Percentiles rank a stretch among this genome's conserved stretches.
Evolutionary conservation across 129 eudicot species (phyloP).

Genomic region (Escallonia rubra): DNA sequence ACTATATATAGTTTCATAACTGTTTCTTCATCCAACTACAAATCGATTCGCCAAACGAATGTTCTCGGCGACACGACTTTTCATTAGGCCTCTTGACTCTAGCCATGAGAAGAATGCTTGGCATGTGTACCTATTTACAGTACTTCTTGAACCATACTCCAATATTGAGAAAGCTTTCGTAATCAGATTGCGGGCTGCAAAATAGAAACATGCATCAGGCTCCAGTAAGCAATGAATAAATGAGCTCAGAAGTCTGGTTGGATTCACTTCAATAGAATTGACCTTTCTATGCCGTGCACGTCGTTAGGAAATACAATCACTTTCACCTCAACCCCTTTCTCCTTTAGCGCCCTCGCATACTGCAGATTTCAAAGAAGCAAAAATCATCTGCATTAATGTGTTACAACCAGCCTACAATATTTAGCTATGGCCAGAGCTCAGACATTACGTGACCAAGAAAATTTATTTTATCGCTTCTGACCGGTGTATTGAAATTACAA

Average conservation of each 20-base stretch:
- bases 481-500: not conserved
- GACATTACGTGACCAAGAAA: too few species aligned
- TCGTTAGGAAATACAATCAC: conserved; percentile 81
- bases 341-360: conserved; percentile 86
- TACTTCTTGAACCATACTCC: conserved; percentile 96
- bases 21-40: too few species aligned
- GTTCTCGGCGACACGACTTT: too few species aligned
- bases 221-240: not conserved
- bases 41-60: too few species aligned
- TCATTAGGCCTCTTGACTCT: too few species aligned
- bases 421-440: too few species aligned
- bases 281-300: conserved; percentile 61
- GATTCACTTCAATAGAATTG: conserved; percentile 4
- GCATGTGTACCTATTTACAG: conserved; percentile 28
- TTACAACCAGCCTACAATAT: too few species aligned
- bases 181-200: conserved; percentile 95
- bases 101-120: too few species aligned
- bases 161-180: conserved; percentile 83
- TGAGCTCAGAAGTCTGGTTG: not conserved
- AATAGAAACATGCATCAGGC: conserved; percentile 8
- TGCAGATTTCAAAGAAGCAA: conserved; percentile 16
- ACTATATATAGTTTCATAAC: too few species aligned
- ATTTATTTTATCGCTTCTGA: not conserved
- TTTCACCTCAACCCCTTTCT: conserved; percentile 71
- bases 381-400: not conserved